Evolutionary conservation across 306 rosid species (phyloP).

Genomic region (Rosa lucieae): DNA sequence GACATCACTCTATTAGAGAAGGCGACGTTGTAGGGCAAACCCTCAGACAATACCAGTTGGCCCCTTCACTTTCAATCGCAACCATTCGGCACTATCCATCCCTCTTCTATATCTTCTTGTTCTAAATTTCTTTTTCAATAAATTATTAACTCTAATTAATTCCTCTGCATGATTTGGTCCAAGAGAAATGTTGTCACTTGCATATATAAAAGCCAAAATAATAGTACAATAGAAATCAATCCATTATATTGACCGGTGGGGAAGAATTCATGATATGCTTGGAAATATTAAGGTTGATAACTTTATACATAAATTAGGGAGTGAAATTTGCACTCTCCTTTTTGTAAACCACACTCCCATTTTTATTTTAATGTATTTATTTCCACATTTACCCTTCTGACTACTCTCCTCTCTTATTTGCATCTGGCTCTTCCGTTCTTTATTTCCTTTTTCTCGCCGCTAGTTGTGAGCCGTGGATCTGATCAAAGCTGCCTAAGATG

Average conservation of each 20-base stretch:
- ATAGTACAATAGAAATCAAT: background rate
- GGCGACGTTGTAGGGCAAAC: conserved; percentile 45
- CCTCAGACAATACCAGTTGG: conserved; percentile 45
- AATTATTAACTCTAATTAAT: background rate
- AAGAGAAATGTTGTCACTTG: conserved; percentile 1
- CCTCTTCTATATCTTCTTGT: background rate
- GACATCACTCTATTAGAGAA: conserved; percentile 25
- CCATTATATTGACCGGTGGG: background rate
- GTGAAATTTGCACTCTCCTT: too few relatives aligned
- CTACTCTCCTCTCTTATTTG: too few relatives aligned
- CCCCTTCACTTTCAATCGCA: conserved; percentile 9
- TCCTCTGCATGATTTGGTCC: background rate
- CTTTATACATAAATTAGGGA: background rate
- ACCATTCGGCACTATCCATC: conserved; percentile 1
- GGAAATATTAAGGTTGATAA: background rate
- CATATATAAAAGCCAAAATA: background rate
- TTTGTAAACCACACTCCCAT: too few relatives aligned
- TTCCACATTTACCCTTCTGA: too few relatives aligned
- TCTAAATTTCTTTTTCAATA: background rate
- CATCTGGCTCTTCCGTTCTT: too few relatives aligned
- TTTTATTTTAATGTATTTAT: too few relatives aligned
- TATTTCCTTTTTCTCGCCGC: too few relatives aligned
- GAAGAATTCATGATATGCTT: background rate
- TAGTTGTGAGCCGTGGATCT: too few relatives aligned
- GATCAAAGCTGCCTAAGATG: too few relatives aligned